These are phyloP conservation scores for Colletotrichum endophyticum DNA, from an alignment of 2,329 filamentous ascomycete species.

Conservation along the genomic window DNA sequence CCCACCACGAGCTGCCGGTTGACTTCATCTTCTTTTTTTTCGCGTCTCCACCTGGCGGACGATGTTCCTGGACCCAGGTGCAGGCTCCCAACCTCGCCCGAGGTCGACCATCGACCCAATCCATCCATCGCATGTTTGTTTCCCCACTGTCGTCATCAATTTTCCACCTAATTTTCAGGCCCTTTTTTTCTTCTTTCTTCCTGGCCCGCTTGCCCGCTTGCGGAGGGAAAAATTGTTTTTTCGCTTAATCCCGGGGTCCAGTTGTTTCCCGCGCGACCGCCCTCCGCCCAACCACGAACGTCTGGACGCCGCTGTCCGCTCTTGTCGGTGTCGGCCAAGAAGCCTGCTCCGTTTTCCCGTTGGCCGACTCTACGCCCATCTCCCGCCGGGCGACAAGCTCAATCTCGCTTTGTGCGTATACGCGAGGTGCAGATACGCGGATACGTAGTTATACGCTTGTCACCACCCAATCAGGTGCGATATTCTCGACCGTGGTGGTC, in stretches of 20 bases:
- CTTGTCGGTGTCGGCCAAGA: slow-evolving; percentile 4
- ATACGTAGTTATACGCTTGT: neutral
- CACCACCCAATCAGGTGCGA: neutral
- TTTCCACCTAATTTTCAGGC: neutral
- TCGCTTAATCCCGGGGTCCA: slow-evolving; percentile 9
- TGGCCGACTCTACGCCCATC: neutral
- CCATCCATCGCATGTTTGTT: neutral
- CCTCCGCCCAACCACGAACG: neutral
- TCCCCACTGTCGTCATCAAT: slow-evolving; percentile 16
- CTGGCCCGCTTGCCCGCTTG: neutral
- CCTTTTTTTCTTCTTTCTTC: neutral
- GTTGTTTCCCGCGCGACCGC: slow-evolving; percentile 7
- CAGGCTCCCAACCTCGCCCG: neutral
- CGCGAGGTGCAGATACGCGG: slow-evolving; percentile 12
- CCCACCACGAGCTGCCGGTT: neutral
- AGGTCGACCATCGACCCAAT: neutral
- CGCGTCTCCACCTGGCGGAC: neutral
- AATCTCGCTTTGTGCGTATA: neutral
- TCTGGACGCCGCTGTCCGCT: neutral
- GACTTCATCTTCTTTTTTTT: neutral
- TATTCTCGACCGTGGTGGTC: neutral
- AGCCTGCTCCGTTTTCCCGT: neutral
- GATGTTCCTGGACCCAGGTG: neutral
- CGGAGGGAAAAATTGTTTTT: neutral
- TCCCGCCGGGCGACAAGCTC: neutral